Base-by-base conservation (phyloP, 768 basidiomycete genomes). In the Leccinum fibrillosum region DNA sequence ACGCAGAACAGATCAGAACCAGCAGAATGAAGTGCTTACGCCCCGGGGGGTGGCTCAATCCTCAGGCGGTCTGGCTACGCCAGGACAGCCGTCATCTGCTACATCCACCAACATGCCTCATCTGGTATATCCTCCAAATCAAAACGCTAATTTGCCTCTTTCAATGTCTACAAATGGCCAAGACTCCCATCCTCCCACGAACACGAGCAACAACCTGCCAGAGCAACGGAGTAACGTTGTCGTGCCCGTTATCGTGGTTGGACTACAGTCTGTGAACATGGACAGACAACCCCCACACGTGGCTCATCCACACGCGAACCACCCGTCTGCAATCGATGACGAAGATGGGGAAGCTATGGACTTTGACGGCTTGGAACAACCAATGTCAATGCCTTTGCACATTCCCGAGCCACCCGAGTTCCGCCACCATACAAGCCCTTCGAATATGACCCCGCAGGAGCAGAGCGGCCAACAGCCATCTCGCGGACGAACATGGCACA, bases 201-300 rank as follows among this genome's bases (percentile, higher is more conserved):
- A 61, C 49, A 21, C 64, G 23, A 49, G 19, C 26, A 55, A 56
- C 49, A 69, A 69, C 61, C 58, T 45, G 17, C 49, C 64, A 52
- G 71, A 68, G 54, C 62, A 67, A n/a, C 70, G 66, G 19, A 54
- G 50, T 52, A 78, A 78, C 62, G 74, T 84, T 21, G 87, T 92
- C 35, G 84, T 92, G 13, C 90, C 90, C 19, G 89, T 92, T 60
- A 90, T 92, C 59, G 85, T 92, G 55, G 90, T 92, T 26, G 90
- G 90, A 9, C 74, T 92, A 48, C 90, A 91, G 72, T 88, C 86
- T 57, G 88, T 91, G 32, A 81, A 82, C 66, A 72, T 78, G 63
- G 78, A 77, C 56, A 71, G 75, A 59, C 74, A 72, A 23, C 72
- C 55, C 54, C 69, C 68, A 55, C 61, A 61, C 26, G 52, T 49